Evolutionary conservation across 2,329 filamentous ascomycete genomes (phyloP), one percentile per base, ranked within the genome.

Genomic region (Hypoxylon sp.): DNA sequence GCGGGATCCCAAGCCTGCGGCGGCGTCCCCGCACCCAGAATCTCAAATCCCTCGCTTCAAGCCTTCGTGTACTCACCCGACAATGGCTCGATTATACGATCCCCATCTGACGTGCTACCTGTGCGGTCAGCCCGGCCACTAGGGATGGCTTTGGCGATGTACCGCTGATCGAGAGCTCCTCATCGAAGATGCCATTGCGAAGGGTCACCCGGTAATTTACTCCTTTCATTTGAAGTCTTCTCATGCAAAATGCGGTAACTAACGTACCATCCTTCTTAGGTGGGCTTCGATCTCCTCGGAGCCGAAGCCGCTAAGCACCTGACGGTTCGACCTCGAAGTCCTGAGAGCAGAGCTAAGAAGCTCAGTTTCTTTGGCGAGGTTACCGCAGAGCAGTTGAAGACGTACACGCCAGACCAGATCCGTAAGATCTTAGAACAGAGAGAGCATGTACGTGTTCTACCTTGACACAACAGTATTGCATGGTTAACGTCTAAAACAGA

Each of bases 111-210:
- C 78, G 17, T 96, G 93, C 79, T 80, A 84, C 6, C 75, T 83
- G 24, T 96, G 93, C 73, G 81, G 81, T 42, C 80, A 81, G 44
- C 78, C 79, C 1, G 87, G 90, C 0, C 80, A 83, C 14, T 83
- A 90, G 58, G 91, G 92, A 26, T 96, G 91, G 87, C 80, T 96
- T 22, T 96, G 93, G 78, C 83, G 86, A 65, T 96, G 93, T 78
- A 64, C 75, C 22, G 71, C 76, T 48, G 80, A 82, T 53, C 72
- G 80, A 51, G 77, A 78, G 70, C 73, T 80, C 14, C 72, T 82
- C 44, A 74, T 86, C 31, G 78, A 81, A 17, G 78, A 82, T 46
- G 77, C 78, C 17, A 72, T 79, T 11, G 70, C 75, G 29, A 73
- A 72, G 24, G 74, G 75, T n/a, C 64, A 57, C 47, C 66, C 64